phyloP scores from a whole-genome alignment of 2,329 filamentous ascomycete species.

The Rasamsonia emersonii region DNA sequence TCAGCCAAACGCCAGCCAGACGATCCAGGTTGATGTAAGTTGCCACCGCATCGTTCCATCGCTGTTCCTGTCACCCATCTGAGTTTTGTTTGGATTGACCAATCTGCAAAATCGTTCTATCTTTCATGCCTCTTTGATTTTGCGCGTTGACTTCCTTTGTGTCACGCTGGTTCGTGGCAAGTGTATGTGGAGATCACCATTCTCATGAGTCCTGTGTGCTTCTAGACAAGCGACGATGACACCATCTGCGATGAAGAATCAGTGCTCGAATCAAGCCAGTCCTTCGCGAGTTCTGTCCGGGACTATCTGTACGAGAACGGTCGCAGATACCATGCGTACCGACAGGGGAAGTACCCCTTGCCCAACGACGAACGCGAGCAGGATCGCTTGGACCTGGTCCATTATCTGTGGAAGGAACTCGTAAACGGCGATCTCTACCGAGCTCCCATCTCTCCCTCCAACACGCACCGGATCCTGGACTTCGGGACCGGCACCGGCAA shows the following conservation, averaged over 20 bases:
- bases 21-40: too few relatives aligned
- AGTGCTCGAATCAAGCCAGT: constrained; percentile 24
- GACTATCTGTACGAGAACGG: constrained; percentile 18
- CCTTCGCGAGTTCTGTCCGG: constrained; percentile 18
- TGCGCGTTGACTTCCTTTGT: too few relatives aligned
- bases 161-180: too few relatives aligned
- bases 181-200: too few relatives aligned
- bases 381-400: constrained; percentile 22
- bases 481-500: constrained; percentile 3
- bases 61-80: too few relatives aligned
- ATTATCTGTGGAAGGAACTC: constrained; percentile 15
- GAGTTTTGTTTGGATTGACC: too few relatives aligned
- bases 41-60: too few relatives aligned
- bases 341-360: constrained; percentile 18
- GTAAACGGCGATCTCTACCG: constrained; percentile 17
- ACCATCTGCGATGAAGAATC: constrained; percentile 3
- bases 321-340: constrained; percentile 21
- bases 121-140: too few relatives aligned
- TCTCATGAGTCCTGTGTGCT: too few relatives aligned
- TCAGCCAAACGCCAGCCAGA: too few relatives aligned
- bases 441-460: constrained; percentile 16
- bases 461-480: constrained; percentile 2
- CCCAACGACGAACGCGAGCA: constrained; percentile 27
- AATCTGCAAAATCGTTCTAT: too few relatives aligned
- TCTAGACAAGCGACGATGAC: not conserved